phyloP scores from a whole-genome alignment of 2,329 filamentous ascomycete species.

The Chaetomiaceae sp. region DNA sequence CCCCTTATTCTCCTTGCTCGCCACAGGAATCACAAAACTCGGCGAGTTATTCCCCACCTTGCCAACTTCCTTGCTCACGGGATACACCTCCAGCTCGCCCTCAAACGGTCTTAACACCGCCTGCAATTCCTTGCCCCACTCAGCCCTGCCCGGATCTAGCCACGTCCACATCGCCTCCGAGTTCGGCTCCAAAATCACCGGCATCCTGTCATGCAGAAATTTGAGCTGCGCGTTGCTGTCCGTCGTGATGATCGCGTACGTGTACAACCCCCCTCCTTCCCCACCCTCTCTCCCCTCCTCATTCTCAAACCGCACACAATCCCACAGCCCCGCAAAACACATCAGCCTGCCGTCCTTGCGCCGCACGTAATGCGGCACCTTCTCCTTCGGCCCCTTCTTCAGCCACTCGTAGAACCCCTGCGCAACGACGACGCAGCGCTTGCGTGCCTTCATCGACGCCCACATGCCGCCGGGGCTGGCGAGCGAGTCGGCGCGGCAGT shows the following conservation, averaged over 20 bases:
- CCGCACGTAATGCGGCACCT: constrained; percentile 77
- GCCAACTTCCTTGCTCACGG: constrained; percentile 81
- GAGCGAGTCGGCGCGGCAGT: constrained; percentile 87
- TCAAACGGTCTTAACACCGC: constrained; percentile 69
- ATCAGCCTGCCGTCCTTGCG: constrained; percentile 76
- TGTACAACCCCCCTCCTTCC: constrained; percentile 63
- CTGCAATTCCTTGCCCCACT: constrained; percentile 77
- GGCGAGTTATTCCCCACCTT: constrained; percentile 92
- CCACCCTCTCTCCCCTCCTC: constrained; percentile 8
- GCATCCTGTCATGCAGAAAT: constrained; percentile 94
- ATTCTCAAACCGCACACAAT: constrained; percentile 62
- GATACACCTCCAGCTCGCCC: constrained; percentile 76
- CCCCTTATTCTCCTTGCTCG: constrained; percentile 80
- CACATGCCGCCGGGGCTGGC: constrained; percentile 75
- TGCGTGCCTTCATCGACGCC: constrained; percentile 82
- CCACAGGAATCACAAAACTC: constrained; percentile 72
- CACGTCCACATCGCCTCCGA: constrained; percentile 65
- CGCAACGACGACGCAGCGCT: constrained; percentile 80
- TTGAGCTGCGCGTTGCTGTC: constrained; percentile 73
- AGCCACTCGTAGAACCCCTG: constrained; percentile 98
- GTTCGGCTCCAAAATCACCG: constrained; percentile 76
- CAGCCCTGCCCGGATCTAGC: constrained; percentile 66
- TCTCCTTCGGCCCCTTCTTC: constrained; percentile 55
- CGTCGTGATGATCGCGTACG: constrained; percentile 92
- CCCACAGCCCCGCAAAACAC: constrained; percentile 89